Conservation (phyloP, 176 grass and related monocot genomes). For the Thinopyrum elongatum region DNA sequence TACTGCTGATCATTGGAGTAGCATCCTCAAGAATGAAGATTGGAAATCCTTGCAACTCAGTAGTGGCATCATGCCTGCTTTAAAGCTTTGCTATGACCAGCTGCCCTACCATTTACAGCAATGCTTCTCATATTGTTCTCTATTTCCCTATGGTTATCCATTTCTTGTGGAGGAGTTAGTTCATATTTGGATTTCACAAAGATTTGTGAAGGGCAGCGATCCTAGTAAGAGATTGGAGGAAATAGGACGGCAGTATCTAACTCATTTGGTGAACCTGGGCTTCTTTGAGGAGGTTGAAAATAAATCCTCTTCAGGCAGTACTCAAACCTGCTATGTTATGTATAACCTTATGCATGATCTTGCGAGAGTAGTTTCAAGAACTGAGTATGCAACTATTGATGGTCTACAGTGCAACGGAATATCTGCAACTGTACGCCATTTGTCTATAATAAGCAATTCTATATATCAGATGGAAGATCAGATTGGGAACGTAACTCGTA, state of each 20-base stretch:
- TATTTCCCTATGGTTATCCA: not conserved
- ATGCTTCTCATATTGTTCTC: slow-evolving; percentile 19
- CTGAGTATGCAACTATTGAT: slow-evolving; percentile 6
- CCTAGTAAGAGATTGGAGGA: slow-evolving; percentile 23
- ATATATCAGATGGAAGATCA: not conserved
- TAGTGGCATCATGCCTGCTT: slow-evolving; percentile 18
- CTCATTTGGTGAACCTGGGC: no score
- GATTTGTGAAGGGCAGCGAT: slow-evolving; percentile 16
- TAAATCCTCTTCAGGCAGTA: no score
- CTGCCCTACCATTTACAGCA: not conserved
- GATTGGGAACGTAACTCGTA: not conserved
- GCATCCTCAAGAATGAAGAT: slow-evolving; percentile 4
- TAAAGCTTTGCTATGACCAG: slow-evolving; percentile 15
- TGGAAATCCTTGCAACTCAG: slow-evolving; percentile 19
- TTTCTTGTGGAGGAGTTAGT: not conserved
- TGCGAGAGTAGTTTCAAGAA: slow-evolving; percentile 20
- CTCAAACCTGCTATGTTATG: no score
- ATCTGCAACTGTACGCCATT: not conserved
- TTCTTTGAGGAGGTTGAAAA: no score
- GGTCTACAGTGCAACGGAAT: not conserved
- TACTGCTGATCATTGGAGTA: slow-evolving; percentile 17
- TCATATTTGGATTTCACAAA: slow-evolving; percentile 42
- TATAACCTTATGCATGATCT: not conserved
- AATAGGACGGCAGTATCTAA: slow-evolving; percentile 16
- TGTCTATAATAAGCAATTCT: slow-evolving; percentile 27